Evolutionary conservation across 371 early-diverging fungal genomes (phyloP).

Genomic region (Mortierella sp.): DNA sequence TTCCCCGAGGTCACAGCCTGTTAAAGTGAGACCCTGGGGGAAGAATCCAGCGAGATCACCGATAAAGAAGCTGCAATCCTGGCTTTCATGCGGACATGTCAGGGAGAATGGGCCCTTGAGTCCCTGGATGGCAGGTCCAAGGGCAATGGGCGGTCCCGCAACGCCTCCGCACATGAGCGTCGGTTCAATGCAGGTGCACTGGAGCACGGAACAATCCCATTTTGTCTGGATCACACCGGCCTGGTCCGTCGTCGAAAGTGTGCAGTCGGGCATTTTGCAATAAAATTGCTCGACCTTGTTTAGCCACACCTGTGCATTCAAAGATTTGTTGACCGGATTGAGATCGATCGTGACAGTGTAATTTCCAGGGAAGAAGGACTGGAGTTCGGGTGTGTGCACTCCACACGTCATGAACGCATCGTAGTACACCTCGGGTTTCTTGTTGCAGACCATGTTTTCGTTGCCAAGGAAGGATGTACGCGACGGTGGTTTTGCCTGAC

Average conservation of each 20-base stretch:
- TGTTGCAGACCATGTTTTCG: conserved; percentile 53
- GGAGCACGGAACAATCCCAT: conserved; percentile 35
- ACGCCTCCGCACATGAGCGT: conserved; percentile 44
- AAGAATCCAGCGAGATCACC: conserved; percentile 41
- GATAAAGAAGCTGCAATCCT: conserved; percentile 28
- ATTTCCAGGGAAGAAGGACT: conserved; percentile 31
- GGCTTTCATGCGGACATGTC: conserved; percentile 37
- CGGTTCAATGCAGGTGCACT: conserved; percentile 31
- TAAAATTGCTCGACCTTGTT: conserved; percentile 37
- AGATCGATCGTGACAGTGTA: conserved; percentile 30
- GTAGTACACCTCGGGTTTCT: conserved; percentile 43
- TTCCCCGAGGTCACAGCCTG: conserved; percentile 39
- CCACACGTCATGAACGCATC: conserved; percentile 37
- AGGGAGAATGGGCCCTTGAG: conserved; percentile 44
- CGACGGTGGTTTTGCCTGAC: conserved; percentile 25
- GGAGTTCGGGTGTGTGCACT: conserved; percentile 19
- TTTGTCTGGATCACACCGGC: conserved; percentile 19
- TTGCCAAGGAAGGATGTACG: conserved; percentile 38
- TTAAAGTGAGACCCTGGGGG: conserved; percentile 41
- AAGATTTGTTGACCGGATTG: conserved; percentile 28
- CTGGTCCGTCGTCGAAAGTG: conserved; percentile 12
- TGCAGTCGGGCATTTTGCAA: conserved; percentile 23
- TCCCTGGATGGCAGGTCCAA: conserved; percentile 11
- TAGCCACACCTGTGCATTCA: conserved; percentile 42
- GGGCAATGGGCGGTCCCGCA: conserved; percentile 21